Conservation (phyloP, 2,329 filamentous ascomycete genomes). For the Arthrobotrys conoides region DNA sequence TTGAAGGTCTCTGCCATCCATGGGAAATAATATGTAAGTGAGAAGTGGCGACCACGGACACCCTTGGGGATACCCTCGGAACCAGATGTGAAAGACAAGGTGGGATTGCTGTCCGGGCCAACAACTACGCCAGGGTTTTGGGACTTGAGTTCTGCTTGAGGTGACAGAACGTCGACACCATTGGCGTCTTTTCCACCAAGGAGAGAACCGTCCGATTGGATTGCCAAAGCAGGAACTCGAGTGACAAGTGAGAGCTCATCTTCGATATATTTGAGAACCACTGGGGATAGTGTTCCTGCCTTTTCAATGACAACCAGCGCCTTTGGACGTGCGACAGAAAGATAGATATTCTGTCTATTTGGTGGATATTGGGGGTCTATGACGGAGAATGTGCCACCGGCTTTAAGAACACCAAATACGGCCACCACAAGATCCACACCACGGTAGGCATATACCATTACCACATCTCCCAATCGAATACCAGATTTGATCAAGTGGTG, state of each 20-base stretch:
- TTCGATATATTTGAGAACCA: constrained; percentile 77
- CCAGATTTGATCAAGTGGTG: constrained; percentile 83
- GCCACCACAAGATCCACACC: constrained; percentile 82
- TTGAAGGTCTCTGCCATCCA: constrained; percentile 93
- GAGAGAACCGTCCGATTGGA: constrained; percentile 80
- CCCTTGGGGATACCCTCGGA: constrained; percentile 86
- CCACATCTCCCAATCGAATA: constrained; percentile 83
- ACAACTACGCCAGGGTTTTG: constrained; percentile 80
- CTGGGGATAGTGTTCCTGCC: constrained; percentile 73
- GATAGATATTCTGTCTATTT: constrained; percentile 83
- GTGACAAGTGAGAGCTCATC: constrained; percentile 80
- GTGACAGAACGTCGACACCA: constrained; percentile 77
- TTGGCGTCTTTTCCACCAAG: constrained; percentile 75
- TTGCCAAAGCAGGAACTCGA: constrained; percentile 79
- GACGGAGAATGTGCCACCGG: constrained; percentile 75
- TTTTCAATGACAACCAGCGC: constrained; percentile 81
- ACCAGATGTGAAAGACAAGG: constrained; percentile 81
- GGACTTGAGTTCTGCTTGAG: constrained; percentile 71
- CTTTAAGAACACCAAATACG: constrained; percentile 80
- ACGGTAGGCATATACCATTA: constrained; percentile 91
- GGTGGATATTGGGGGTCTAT: constrained; percentile 88
- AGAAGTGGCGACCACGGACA: constrained; percentile 88
- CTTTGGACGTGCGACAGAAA: constrained; percentile 82
- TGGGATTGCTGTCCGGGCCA: constrained; percentile 86
- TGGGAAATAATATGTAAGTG: constrained; percentile 85